Base-by-base conservation (phyloP, 768 basidiomycete species). In the Pulveroboletus sp. region DNA sequence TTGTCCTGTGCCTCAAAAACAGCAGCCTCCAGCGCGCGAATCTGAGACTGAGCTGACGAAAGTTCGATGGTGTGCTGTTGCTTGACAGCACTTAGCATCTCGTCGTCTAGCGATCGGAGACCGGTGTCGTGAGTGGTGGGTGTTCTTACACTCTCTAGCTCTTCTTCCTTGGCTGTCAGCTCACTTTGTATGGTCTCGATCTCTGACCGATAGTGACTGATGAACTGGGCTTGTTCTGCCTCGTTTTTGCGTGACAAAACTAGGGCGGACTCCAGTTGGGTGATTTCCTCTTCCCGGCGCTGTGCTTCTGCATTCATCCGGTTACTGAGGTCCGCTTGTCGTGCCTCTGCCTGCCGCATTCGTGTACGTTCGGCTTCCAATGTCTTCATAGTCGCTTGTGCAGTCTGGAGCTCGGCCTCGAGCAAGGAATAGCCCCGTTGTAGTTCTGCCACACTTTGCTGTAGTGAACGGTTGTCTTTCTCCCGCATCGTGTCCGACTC, bases 21-120 rank as follows among this genome's bases (percentile, higher is more conserved):
- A 10, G 76, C 66, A 9, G 80, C 80, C 68, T 94, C 89, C 59
- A 93, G 73, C 4, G 79, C 77, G 10, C 92, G 81, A 43, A 93
- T 84, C 62, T 83, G 82, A 0, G 87, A 88, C 32, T 88, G 88
- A 4, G 90, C 82, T 10, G 80, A 73, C 32, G 90, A 93, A 7
- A 93, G 75, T 51, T 92, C 90, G 50, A 94, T 77, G 11, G 79
- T 76, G 59, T 91, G 86, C 55, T 89, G 86, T 60, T 91, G 86
- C 40, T 59, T 75, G 31, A 87, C 68, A 24, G 83, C 79, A 49
- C 79, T 77, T 17, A 89, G 66, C 72, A 91, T 77, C 69, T 92
- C 90, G 59, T 80, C 79, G 68, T 87, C 83, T 32, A 91, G 71
- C 26, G 84, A 83, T 40, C 75, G 76, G 27, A 77, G 66, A 2